Percentiles rank a stretch among this genome's conserved stretches.
Evolutionary conservation across 1,284 basidiomycete species (phyloP).

Genomic region (Rhodotorula sp.): DNA sequence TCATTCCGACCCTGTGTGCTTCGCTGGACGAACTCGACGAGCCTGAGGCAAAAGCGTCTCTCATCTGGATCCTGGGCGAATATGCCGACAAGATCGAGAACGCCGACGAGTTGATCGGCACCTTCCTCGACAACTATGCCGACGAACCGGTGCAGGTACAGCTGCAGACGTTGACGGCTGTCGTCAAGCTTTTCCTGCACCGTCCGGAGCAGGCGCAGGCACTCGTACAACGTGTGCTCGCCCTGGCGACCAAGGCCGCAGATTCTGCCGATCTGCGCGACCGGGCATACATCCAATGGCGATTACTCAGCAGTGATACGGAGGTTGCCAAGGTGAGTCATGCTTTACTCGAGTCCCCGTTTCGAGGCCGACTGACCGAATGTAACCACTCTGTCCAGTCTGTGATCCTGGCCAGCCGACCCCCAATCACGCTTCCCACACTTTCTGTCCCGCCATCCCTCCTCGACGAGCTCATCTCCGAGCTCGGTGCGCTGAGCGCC

Average conservation of each 20-base stretch:
- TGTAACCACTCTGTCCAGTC: constrained; percentile 55
- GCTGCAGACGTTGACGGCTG: constrained; percentile 90
- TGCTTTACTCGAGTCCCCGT: background rate
- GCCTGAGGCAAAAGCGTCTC: constrained; percentile 93
- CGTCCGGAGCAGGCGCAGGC: constrained; percentile 88
- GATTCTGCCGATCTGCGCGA: constrained; percentile 97
- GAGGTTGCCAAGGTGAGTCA: constrained; percentile 77
- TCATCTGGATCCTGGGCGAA: constrained; percentile 99
- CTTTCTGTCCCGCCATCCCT: constrained; percentile 85
- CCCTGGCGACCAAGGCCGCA: constrained; percentile 93
- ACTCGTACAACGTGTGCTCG: constrained; percentile 82
- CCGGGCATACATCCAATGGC: constrained; percentile 94
- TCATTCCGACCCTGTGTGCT: constrained; percentile 90
- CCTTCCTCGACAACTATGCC: constrained; percentile 86
- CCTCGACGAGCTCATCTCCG: constrained; percentile 87
- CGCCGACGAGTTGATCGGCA: constrained; percentile 82
- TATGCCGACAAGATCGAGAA: constrained; percentile 97
- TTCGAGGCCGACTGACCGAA: background rate
- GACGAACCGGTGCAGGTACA: constrained; percentile 95
- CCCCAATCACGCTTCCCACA: constrained; percentile 86
- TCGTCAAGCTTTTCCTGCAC: constrained; percentile 93
- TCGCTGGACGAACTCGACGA: constrained; percentile 96
- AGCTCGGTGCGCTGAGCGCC: constrained; percentile 55
- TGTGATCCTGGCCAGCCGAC: constrained; percentile 84
- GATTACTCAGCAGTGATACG: constrained; percentile 85